Evolutionary conservation across 805 yeast species (phyloP).

Genomic region (Myxozyma neotropica): DNA sequence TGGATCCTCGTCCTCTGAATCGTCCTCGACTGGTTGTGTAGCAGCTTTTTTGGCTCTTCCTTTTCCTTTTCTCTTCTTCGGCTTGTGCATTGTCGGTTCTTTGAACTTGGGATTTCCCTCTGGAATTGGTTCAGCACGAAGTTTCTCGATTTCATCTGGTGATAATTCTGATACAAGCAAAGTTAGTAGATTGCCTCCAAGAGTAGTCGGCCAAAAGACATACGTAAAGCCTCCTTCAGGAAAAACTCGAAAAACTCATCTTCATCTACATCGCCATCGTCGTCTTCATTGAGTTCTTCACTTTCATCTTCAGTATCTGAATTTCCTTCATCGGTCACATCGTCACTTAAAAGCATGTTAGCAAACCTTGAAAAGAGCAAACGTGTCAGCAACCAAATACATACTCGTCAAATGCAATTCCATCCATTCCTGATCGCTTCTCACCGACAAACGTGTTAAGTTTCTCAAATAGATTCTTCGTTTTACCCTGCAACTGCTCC

Average conservation of each 20-base stretch:
- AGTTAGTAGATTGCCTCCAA: conserved; percentile 4
- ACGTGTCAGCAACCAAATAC: neutral
- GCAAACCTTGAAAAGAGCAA: neutral
- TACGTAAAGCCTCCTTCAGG: conserved; percentile 54
- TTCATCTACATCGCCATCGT: conserved; percentile 50
- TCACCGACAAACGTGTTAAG: conserved; percentile 25
- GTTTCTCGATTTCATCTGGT: conserved; percentile 50
- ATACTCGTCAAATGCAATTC: conserved; percentile 30
- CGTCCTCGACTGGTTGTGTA: neutral
- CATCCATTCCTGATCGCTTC: conserved; percentile 29
- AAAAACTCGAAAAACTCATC: conserved; percentile 73
- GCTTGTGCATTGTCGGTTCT: neutral
- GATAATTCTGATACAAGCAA: conserved; percentile 41
- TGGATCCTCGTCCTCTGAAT: conserved; percentile 13
- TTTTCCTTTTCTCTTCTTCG: neutral
- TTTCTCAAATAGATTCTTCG: conserved; percentile 1
- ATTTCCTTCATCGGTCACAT: conserved; percentile 28
- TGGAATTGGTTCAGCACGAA: conserved; percentile 38
- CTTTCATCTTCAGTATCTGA: conserved; percentile 3
- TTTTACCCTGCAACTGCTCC: conserved; percentile 4
- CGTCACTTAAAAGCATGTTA: conserved; percentile 20
- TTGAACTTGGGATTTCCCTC: neutral
- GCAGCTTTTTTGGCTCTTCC: neutral
- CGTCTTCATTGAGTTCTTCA: conserved; percentile 55
- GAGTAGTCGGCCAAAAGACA: neutral